Evolutionary conservation across 2,329 filamentous ascomycete genomes (phyloP).

Genomic region (Waltergamsia citrina): DNA sequence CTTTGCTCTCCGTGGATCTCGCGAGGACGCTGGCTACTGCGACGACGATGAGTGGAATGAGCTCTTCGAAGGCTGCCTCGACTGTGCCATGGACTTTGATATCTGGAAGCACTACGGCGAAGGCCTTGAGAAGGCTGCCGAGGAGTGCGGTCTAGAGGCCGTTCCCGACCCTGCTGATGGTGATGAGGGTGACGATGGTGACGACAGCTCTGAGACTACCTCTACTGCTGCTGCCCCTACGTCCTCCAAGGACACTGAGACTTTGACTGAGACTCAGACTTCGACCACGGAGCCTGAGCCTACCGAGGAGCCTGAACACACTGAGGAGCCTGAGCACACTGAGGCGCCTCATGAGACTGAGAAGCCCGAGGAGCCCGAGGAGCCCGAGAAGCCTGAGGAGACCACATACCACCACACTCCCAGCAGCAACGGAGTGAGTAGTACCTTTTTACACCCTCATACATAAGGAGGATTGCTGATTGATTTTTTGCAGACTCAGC

Average conservation of each 20-base stretch:
- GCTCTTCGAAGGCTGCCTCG: slow-evolving; percentile 31
- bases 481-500: too few relatives aligned
- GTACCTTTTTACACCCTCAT: too few relatives aligned
- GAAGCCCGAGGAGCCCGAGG: too few relatives aligned
- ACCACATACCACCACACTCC: too few relatives aligned
- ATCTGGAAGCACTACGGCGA: slow-evolving; percentile 34
- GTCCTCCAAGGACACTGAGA: slow-evolving; percentile 5
- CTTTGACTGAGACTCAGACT: too few relatives aligned
- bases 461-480: too few relatives aligned
- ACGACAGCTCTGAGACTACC: slow-evolving; percentile 5
- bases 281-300: background rate
- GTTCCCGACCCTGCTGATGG: slow-evolving; percentile 11
- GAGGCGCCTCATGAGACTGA: too few relatives aligned
- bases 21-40: slow-evolving; percentile 18
- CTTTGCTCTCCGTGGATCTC: slow-evolving; percentile 16
- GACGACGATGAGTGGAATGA: slow-evolving; percentile 25
- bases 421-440: too few relatives aligned
- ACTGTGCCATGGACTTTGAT: slow-evolving; percentile 29
- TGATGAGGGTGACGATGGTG: slow-evolving; percentile 5
- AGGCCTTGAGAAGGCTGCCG: slow-evolving; percentile 24
- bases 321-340: too few relatives aligned
- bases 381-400: too few relatives aligned
- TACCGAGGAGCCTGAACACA: too few relatives aligned
- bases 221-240: slow-evolving; percentile 2
- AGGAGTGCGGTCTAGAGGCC: slow-evolving; percentile 20